Percentiles rank a stretch among this genome's conserved stretches.
phyloP scores from a whole-genome alignment of 148 eudicot genomes.

The Persicaria tinctoria region DNA sequence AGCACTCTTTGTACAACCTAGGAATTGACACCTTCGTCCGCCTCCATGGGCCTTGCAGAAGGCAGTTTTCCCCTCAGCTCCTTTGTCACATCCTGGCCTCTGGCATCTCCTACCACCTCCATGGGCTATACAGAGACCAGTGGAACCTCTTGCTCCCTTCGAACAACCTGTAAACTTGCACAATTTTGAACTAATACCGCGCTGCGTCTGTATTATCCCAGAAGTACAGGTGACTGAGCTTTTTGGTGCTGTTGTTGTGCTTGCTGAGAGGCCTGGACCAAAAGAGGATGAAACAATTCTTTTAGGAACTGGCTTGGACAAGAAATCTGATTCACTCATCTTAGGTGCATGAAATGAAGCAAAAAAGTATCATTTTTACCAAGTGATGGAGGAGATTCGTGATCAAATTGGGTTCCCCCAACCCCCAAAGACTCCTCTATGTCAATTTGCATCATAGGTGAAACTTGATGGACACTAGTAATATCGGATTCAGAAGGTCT shows the following conservation, averaged over 20 bases:
- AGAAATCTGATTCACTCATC: conserved; percentile 11
- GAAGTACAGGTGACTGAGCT: conserved; percentile 87
- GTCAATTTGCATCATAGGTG: conserved; percentile 20
- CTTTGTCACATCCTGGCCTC: conserved; percentile 76
- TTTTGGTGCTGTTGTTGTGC: conserved; percentile 42
- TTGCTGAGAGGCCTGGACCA: conserved; percentile 42
- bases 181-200: conserved; percentile 47
- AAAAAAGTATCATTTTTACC: conserved; percentile 22
- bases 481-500: conserved; percentile 70
- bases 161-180: conserved; percentile 75
- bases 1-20: conserved; percentile 74
- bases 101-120: conserved; percentile 99
- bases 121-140: conserved; percentile 96
- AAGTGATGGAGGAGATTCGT: conserved; percentile 30
- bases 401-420: conserved; percentile 20
- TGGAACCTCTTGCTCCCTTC: conserved; percentile 96
- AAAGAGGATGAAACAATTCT: conserved; percentile 23
- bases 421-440: conserved; percentile 16
- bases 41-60: conserved; percentile 99
- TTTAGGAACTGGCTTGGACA: conserved; percentile 27
- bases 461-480: conserved; percentile 44
- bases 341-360: conserved; percentile 23
- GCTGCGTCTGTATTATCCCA: conserved; percentile 48
- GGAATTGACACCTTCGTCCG: conserved; percentile 77
- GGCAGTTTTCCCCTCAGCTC: conserved; percentile 97